These are phyloP conservation scores for Fusarium coicis DNA, from an alignment of 2,329 filamentous ascomycete genomes.

Conservation along the genomic window DNA sequence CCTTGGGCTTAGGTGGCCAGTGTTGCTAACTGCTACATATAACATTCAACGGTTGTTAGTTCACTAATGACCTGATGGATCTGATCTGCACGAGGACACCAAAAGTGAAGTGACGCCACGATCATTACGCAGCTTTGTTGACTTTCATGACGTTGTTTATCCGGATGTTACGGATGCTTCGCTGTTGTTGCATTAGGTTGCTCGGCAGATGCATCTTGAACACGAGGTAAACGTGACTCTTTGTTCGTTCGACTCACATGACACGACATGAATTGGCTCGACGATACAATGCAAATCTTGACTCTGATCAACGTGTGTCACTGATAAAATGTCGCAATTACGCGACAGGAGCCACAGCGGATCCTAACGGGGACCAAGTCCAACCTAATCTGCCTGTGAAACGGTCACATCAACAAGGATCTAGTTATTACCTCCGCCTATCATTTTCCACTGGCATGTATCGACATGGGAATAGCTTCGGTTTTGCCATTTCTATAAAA, in stretches of 20 bases:
- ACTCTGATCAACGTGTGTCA: background rate
- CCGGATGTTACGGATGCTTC: conserved; percentile 14
- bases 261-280: background rate
- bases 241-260: background rate
- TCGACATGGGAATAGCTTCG: conserved; percentile 16
- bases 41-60: background rate
- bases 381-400: conserved; percentile 31
- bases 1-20: background rate
- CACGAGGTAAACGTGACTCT: background rate
- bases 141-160: conserved; percentile 20
- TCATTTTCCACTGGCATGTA: background rate
- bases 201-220: background rate
- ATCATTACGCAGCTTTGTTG: conserved; percentile 10
- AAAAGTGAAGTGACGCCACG: background rate
- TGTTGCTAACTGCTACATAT: background rate
- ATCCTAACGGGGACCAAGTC: conserved; percentile 10
- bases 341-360: conserved; percentile 2
- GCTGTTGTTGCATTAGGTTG: conserved; percentile 1
- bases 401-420: conserved; percentile 19
- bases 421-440: background rate
- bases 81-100: background rate
- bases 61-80: background rate
- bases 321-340: background rate
- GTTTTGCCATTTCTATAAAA: background rate
- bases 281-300: background rate